phyloP scores from a whole-genome alignment of 257 asterid genomes.

The Solanum pimpinellifolium region DNA sequence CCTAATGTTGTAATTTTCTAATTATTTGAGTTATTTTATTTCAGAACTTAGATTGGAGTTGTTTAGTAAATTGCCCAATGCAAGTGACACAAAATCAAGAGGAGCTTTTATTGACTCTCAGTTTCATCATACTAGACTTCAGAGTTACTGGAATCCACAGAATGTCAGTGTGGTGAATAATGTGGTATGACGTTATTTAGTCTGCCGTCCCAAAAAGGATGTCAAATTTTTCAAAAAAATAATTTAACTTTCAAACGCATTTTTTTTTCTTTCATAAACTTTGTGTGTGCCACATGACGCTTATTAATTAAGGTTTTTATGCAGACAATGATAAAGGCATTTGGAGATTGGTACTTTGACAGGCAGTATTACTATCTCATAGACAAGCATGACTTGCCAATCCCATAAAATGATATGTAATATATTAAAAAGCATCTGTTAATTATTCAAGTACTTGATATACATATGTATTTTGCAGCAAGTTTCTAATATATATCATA shows the following conservation, averaged over 20 bases:
- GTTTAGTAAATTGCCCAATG: neutral
- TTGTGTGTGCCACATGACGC: neutral
- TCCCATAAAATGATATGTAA: neutral
- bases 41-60: neutral
- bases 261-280: neutral
- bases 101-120: neutral
- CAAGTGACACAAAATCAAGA: neutral
- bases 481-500: neutral
- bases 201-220: neutral
- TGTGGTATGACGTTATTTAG: neutral
- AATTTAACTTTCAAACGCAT: neutral
- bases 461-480: neutral
- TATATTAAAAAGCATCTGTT: neutral
- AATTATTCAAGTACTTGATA: neutral
- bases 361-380: neutral
- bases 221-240: neutral
- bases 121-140: neutral
- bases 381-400: neutral
- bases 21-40: neutral
- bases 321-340: neutral
- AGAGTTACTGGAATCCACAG: neutral
- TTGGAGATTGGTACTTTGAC: neutral
- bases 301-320: neutral
- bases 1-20: neutral
- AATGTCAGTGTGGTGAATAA: neutral